phyloP scores from a whole-genome alignment of 208 protist species.

The Leishmania tropica region DNA sequence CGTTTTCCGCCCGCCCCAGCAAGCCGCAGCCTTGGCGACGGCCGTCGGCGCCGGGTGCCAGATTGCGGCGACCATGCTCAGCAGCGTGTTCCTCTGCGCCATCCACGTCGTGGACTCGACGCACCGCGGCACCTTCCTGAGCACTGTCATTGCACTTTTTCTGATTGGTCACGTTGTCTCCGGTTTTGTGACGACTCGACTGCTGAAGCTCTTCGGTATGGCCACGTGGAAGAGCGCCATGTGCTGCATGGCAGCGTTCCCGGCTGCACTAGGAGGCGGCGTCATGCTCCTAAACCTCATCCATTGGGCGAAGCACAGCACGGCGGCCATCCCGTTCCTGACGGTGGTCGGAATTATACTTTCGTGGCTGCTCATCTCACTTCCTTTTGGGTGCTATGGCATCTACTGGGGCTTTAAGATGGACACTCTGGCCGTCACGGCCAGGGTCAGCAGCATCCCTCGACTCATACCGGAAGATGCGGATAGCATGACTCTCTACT shows the following conservation, averaged over 20 bases:
- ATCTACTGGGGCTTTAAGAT: conserved; percentile 91
- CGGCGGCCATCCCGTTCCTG: conserved; percentile 65
- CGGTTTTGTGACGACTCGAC: conserved; percentile 87
- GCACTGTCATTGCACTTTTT: conserved; percentile 70
- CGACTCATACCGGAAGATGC: conserved; percentile 90
- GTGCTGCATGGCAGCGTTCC: conserved; percentile 41
- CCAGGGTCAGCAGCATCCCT: conserved; percentile 94
- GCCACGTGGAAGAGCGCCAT: conserved; percentile 87
- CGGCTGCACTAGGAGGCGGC: conserved; percentile 33
- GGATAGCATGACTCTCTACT: conserved; percentile 34
- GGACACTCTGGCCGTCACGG: conserved; percentile 56
- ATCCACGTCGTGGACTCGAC: conserved; percentile 90
- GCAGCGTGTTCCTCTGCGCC: conserved; percentile 63
- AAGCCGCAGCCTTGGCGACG: conserved; percentile 76
- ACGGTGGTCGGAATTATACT: conserved; percentile 51
- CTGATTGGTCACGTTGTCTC: conserved; percentile 65
- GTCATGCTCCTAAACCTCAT: conserved; percentile 76
- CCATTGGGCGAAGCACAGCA: conserved; percentile 58
- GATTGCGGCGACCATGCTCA: conserved; percentile 68
- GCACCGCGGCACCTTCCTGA: conserved; percentile 92
- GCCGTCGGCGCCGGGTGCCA: conserved; percentile 93
- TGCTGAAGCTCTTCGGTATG: conserved; percentile 89
- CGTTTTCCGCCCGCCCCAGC: conserved; percentile 93
- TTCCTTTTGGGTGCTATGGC: conserved; percentile 94
- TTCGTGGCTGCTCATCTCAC: conserved; percentile 90